Conservation (phyloP, 208 protist genomes). For the Wallacemonas rigidus region DNA sequence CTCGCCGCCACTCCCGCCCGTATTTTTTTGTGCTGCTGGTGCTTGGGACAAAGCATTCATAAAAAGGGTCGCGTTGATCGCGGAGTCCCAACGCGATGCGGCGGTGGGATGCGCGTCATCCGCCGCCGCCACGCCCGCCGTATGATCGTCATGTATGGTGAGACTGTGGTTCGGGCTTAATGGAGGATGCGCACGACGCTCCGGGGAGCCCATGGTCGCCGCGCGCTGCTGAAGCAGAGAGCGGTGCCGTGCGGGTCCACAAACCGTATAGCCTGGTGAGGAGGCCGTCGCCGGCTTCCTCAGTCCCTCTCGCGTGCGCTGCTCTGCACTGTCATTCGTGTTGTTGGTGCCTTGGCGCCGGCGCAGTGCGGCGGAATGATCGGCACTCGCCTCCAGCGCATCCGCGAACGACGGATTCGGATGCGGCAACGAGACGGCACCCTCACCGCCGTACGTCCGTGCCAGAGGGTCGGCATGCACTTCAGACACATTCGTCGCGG, state of each 20-base stretch:
- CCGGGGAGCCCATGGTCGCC: neutral
- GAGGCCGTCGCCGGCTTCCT: neutral
- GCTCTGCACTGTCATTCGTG: too few relatives aligned
- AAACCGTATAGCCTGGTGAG: constrained; percentile 17
- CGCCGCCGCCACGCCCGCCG: too few relatives aligned
- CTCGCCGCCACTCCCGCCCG: too few relatives aligned
- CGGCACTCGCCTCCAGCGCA: neutral
- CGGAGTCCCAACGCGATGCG: neutral
- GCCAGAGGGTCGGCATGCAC: neutral
- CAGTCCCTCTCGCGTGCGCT: neutral
- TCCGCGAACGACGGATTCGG: neutral
- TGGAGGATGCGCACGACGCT: neutral
- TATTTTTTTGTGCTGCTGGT: neutral
- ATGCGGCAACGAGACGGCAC: neutral
- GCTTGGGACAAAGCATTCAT: constrained; percentile 3
- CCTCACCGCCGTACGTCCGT: neutral
- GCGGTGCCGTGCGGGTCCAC: constrained; percentile 30
- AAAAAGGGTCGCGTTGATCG: constrained; percentile 1
- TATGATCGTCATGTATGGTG: neutral
- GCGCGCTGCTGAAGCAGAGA: constrained; percentile 28
- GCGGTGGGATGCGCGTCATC: neutral
- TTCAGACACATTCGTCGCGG: neutral
- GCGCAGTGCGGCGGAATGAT: neutral
- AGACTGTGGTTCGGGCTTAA: constrained; percentile 5
- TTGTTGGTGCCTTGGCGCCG: neutral